Evolutionary conservation across 164 flowering plant species (phyloP), one percentile per base, ranked within the genome.

Genomic region (Nelumbo lutea): DNA sequence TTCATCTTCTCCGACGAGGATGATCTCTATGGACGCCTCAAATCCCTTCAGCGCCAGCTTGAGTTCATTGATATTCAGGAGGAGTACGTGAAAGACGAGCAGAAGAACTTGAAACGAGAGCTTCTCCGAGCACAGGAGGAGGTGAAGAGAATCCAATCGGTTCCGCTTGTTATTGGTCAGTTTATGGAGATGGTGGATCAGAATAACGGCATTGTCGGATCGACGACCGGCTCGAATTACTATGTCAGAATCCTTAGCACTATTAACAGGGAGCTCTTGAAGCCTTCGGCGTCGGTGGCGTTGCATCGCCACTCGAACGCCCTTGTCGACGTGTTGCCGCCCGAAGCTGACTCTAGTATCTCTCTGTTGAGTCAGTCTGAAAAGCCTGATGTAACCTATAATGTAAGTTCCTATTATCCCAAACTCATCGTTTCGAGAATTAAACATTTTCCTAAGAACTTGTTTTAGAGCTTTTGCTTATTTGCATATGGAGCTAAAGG

Each of bases 61-160:
- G 98, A 94, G 71, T 91, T 94, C 88, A 84, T 83, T 68, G 96
- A 91, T 62, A 90, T 94, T 64, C 97, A 94, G 61, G 97, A 94
- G 44, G 97, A 94, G 72, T 89, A 89, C 74, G 88, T 87, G 55
- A 87, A 87, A 68, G 90, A 87, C 62, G 91, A 87, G 80, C 83
- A 75, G 71, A 87, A 89, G 84, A 87, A 87, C 64, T 80, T 87
- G 68, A 83, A 85, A 72, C 81, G 90, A 15, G 94, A 88, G 78
- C 87, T 74, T 40, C 79, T 88, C 11, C 76, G 93, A 11, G 89
- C 90, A 1, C 93, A 88, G 70, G 93, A 88, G 68, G 93, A 88
- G 83, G 93, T 88, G 40, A 88, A 86, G 83, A 69, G 93, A 81
- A 88, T 87, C 72, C 93, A 88, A 52, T 88, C 93, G 38, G 93